Evolutionary conservation across 2,329 filamentous ascomycete species (phyloP), one percentile per base, ranked within the genome.

Genomic region (Trichoderma afroharzianum): DNA sequence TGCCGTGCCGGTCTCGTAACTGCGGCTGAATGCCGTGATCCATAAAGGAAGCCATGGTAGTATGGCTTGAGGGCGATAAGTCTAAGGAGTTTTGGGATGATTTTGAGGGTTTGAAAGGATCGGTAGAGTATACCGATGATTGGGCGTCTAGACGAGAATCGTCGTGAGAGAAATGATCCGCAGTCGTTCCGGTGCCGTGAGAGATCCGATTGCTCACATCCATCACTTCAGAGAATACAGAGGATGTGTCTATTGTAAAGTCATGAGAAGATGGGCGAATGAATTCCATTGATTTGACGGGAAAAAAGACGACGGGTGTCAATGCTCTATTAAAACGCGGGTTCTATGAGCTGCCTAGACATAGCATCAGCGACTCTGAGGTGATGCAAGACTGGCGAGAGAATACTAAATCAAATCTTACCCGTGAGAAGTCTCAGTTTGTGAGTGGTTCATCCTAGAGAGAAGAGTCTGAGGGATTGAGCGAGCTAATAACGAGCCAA

Each of bases 101-200:
- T n/a, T 28, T 71, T 7, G 15, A 30, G 6, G 28, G n/a, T 7
- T 74, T 74, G 30, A 64, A 61, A 30, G 71, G 33, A 32, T 73
- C 70, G 64, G 71, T 63, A 64, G 70, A 75, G 47, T 74, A 73
- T 1, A 39, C 26, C 62, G 47, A 50, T 43, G 68, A 63, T 9
- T 70, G 72, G 30, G 72, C 58, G 63, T 79, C 78, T 30, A 81
- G 76, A 73, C 80, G 81, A 30, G 77, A 77, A 63, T 81, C 79
- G 43, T 78, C 76, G 63, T 81, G 80, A 61, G 77, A 73, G 71
- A 77, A 78, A 14, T 74, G 75, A 6, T 76, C 75, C 32, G 28
- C 36, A 9, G 57, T 39, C n/a, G 57, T 8, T 47, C 76, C 77
- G 14, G 80, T 72, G 18, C 74, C 76, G 18, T 77, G 73, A 18